Conservation (phyloP, 306 rosid genomes). For the Vigna radiata region DNA sequence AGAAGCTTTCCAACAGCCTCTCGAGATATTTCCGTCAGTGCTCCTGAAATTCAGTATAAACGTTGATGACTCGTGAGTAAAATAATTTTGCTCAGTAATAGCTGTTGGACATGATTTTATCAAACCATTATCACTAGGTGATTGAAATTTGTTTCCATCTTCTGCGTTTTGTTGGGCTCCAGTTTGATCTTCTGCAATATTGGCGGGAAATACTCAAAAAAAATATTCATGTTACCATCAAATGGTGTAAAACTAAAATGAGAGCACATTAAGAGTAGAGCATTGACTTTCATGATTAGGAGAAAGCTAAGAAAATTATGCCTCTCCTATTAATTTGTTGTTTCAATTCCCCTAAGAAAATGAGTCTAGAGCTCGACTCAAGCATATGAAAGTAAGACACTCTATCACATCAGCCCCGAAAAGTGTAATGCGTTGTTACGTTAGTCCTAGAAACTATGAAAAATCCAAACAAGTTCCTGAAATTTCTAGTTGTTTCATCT, state of each 20-base stretch:
- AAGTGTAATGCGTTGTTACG: not conserved
- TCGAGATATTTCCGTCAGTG: conserved; percentile 39
- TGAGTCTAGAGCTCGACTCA: not conserved
- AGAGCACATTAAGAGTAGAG: conserved; percentile 12
- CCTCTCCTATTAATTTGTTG: not conserved
- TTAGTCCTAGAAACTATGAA: not conserved
- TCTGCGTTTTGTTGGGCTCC: conserved; percentile 36
- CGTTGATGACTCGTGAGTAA: conserved; percentile 13
- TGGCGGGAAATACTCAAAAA: conserved; percentile 31
- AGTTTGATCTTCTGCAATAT: conserved; percentile 45
- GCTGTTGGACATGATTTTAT: conserved; percentile 21
- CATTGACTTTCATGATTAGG: not conserved
- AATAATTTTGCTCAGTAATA: conserved; percentile 6
- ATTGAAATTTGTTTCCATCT: conserved; percentile 41
- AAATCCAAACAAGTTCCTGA: not conserved
- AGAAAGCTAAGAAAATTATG: not conserved
- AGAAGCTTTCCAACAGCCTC: conserved; percentile 50
- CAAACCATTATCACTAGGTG: conserved; percentile 40
- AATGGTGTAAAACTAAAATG: conserved; percentile 27
- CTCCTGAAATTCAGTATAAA: conserved; percentile 49
- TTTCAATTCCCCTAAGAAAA: conserved; percentile 26
- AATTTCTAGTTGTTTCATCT: not conserved
- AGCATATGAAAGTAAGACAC: not conserved
- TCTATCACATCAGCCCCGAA: not conserved
- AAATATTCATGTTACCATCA: conserved; percentile 3